These are phyloP conservation scores for Herpetospermum pedunculosum DNA, from an alignment of 306 rosid genomes.

Conservation along the genomic window DNA sequence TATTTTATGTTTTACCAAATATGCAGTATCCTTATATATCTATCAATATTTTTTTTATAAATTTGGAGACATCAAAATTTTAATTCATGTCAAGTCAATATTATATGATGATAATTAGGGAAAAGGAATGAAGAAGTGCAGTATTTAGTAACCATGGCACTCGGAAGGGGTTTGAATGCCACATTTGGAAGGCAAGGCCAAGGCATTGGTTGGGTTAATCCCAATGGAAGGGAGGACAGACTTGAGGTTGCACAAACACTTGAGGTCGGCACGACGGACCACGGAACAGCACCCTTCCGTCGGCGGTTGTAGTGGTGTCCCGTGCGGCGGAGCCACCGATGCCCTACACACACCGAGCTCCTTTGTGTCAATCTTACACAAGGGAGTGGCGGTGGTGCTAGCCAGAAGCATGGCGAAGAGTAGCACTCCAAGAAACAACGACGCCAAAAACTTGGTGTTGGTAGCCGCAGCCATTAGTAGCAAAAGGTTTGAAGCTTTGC, in stretches of 20 bases:
- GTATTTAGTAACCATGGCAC: conserved; percentile 54
- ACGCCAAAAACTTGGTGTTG: background rate
- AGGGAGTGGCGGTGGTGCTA: conserved; percentile 13
- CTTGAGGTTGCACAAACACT: conserved; percentile 39
- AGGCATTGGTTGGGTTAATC: conserved; percentile 36
- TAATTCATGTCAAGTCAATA: too few relatives aligned
- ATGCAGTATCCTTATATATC: too few relatives aligned
- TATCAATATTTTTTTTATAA: too few relatives aligned
- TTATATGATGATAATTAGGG: too few relatives aligned
- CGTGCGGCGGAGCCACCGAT: conserved; percentile 20
- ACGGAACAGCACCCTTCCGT: conserved; percentile 31
- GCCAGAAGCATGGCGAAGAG: conserved; percentile 20
- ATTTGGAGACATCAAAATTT: too few relatives aligned
- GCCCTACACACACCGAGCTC: conserved; percentile 26
- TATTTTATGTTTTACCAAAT: too few relatives aligned
- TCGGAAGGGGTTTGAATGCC: conserved; percentile 30
- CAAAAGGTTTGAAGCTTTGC: background rate
- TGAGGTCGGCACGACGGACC: conserved; percentile 30
- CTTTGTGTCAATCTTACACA: conserved; percentile 34
- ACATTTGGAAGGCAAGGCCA: conserved; percentile 51
- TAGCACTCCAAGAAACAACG: conserved; percentile 21
- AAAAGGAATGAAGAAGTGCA: too few relatives aligned
- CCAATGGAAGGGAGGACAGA: conserved; percentile 28
- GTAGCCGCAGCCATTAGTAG: background rate
- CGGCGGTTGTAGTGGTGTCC: conserved; percentile 28